Evolutionary conservation across 2,329 filamentous ascomycete species (phyloP), one percentile per base, ranked within the genome.

Genomic region (Neopestalotiopsis clavispora): DNA sequence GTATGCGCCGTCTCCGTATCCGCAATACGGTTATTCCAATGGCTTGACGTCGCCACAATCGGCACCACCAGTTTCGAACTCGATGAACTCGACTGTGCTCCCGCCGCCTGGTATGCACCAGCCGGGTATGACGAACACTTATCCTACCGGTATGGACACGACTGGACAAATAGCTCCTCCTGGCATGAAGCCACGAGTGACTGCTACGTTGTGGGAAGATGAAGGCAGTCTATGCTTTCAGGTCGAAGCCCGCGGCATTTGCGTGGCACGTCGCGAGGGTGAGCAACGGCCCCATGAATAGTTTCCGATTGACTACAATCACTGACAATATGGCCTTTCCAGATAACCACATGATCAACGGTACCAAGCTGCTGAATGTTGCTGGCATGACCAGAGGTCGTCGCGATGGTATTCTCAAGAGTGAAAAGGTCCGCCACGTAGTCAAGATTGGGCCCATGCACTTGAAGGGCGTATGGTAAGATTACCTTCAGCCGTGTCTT

Each of bases 381-480:
- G 96, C 96, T 65, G 95, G 96, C 13, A 99, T 99, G 96, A 99
- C 96, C 14, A 90, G 96, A 79, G 96, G 96, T 68, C 91, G 96
- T 73, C 90, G 96, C 76, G 96, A 99, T 78, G 96, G 96, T 62
- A 98, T 99, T 74, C 83, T 99, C 69, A 99, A 99, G 84, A 98
- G 95, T 79, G 96, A 98, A 82, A 99, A 98, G 82, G 90, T 95
- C 68, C 91, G 96, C 74, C 95, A 98, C 80, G 96, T 98, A 13
- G 96, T 98, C 70, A 99, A 99, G 84, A 98, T 99, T 79, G 96
- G 96, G 0, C 96, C 96, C 4, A 99, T 99, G 96, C 96, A 98
- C 79, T 84, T 99, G 59, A 99, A 99, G 84, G 96, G 96, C 77
- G 95, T 97, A 73, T 97, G 95, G 94, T 97, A 87, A 84, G 92